phyloP scores from a whole-genome alignment of 140 eudicot genomes.

The Cichorium intybus region DNA sequence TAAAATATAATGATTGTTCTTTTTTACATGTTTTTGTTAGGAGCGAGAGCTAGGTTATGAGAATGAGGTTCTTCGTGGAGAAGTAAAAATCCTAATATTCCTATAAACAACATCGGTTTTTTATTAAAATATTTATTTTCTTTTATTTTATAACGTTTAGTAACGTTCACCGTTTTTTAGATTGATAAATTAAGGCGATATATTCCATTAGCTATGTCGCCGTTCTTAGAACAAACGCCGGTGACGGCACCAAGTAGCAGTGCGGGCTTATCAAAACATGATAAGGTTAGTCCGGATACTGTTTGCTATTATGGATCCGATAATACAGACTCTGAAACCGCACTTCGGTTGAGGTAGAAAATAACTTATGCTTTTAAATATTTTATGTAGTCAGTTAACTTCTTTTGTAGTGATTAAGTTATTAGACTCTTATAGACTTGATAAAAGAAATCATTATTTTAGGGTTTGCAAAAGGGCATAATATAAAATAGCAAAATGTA shows the following conservation, averaged over 20 bases:
- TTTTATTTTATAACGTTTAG: no score
- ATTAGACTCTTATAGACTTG: no score
- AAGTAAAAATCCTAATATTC: slow-evolving; percentile 22
- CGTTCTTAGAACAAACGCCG: slow-evolving; percentile 24
- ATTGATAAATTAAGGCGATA: slow-evolving; percentile 26
- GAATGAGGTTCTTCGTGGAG: slow-evolving; percentile 34
- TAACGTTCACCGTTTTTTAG: slow-evolving; percentile 12
- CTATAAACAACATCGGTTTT: neutral
- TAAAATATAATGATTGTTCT: no score
- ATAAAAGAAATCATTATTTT: no score
- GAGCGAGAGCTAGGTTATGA: slow-evolving; percentile 35
- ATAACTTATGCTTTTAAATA: no score
- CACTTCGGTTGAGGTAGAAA: slow-evolving; percentile 41
- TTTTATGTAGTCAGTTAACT: no score
- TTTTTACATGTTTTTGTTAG: slow-evolving; percentile 5
- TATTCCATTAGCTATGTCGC: slow-evolving; percentile 19
- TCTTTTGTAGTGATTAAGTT: no score
- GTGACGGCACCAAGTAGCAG: slow-evolving; percentile 25
- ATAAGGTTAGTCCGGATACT: slow-evolving; percentile 33
- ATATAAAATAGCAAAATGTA: no score
- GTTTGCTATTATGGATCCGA: slow-evolving; percentile 38
- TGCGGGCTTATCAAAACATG: slow-evolving; percentile 24
- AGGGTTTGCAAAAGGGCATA: no score
- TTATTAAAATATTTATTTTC: neutral
- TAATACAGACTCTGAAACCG: slow-evolving; percentile 33